Evolutionary conservation across 176 grass and related monocot species (phyloP), one percentile per base, ranked within the genome.

Genomic region (Avena sativa): DNA sequence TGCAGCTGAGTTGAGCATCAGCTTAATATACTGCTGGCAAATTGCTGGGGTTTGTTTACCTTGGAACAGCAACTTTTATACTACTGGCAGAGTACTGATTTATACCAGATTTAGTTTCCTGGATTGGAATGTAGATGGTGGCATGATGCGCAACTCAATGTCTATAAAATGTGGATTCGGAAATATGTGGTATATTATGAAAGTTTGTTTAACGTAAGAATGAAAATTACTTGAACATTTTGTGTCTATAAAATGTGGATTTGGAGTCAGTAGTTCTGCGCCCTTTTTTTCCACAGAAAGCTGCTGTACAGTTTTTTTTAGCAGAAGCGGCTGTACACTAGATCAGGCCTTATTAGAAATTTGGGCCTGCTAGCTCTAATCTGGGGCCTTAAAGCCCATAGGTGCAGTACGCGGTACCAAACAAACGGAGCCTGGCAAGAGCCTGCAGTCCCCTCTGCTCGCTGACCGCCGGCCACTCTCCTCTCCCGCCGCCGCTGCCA

Each of bases 381-480:
- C 1, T 51, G 7, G 46, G 21, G 21, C 72, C 4, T 15, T 23
- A 52, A 17, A 4, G 72, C 72, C 73, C 73, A 53, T 34, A 51
- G 0, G 6, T 28, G 13, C 9, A 32, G 38, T 53, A 30, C 25
- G 21, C 0, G 1, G 6, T 14, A 4, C 16, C 23, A 74, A 32
- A 61, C 53, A 8, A 43, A 15, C 11, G 40, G 2, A 26, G 26
- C 15, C 28, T 67, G 58, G 59, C 12, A 71, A 57, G 16, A 10
- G 5, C 10, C 53, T 63, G 26, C 68, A 44, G 55, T 1, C 32
- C 83, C 32, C 8, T 73, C 60, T 40, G 55, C n/a, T 79, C 85
- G 47, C 66, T 76, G 56, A 26, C 69, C 82, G 77, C 62, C 77
- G 83, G 83, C 70, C 79, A 52, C 19, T 51, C 83, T 34, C 57